Evolutionary conservation across 176 grass and related monocot species (phyloP).

Genomic region (Saccharum spontaneum): DNA sequence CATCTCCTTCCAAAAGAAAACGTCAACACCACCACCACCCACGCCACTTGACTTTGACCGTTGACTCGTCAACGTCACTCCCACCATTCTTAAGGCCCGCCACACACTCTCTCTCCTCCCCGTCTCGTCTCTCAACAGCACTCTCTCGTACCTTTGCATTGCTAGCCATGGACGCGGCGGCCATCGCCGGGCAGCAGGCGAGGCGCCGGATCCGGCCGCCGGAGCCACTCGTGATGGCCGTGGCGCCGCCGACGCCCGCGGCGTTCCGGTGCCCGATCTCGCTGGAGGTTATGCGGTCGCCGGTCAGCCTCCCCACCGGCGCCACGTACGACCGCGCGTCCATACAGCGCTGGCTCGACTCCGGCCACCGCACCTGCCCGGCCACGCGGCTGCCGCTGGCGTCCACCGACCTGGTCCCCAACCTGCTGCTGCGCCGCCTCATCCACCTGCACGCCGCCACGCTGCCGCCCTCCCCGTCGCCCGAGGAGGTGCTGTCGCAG

Average conservation of each 20-base stretch:
- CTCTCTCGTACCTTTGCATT: background rate
- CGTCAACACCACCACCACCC: conserved; percentile 48
- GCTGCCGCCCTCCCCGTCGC: conserved; percentile 44
- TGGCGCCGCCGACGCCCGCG: conserved; percentile 43
- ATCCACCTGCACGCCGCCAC: conserved; percentile 55
- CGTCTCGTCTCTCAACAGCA: background rate
- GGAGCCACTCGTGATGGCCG: conserved; percentile 44
- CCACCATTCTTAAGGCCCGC: conserved; percentile 52
- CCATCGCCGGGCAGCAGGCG: conserved; percentile 34
- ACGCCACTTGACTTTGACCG: conserved; percentile 61
- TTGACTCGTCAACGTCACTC: conserved; percentile 63
- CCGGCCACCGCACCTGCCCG: conserved; percentile 74
- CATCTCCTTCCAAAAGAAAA: conserved; percentile 45
- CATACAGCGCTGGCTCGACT: conserved; percentile 84
- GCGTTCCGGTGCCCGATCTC: conserved; percentile 85
- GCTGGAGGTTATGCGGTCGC: conserved; percentile 83
- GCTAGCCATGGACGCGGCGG: conserved; percentile 51
- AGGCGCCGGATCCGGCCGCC: conserved; percentile 34
- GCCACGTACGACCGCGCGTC: conserved; percentile 82
- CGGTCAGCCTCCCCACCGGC: conserved; percentile 68
- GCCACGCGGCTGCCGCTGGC: conserved; percentile 60
- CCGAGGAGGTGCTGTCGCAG: conserved; percentile 47
- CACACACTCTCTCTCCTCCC: conserved; percentile 35
- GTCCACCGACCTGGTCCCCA: conserved; percentile 72
- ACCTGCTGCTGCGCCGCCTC: conserved; percentile 63